Evolutionary conservation across 169 alveolate genomes (phyloP), one percentile per base, ranked within the genome.

Genomic region (Cryptosporidium tyzzeri): DNA sequence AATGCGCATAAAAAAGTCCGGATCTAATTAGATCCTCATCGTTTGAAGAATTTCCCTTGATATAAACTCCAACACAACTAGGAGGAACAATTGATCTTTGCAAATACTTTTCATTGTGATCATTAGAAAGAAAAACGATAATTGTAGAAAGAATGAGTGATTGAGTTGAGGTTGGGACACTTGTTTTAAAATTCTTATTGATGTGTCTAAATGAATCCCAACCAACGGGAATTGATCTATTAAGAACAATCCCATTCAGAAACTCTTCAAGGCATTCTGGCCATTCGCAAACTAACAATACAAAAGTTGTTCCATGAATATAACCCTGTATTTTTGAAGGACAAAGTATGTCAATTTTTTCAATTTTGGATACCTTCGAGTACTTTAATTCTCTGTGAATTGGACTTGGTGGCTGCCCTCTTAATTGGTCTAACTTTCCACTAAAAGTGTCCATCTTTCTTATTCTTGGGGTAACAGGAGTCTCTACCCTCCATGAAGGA

Each of bases 251-350:
- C 9, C 89, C 89, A 21, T 80, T 65, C 62, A 80, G 31, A 80
- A 80, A 80, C 37, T 80, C 89, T 26, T 59, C 65, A 61, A 80
- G 55, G 2, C 69, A 80, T 33, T 80, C 89, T n/a, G 89, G 89
- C 89, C 89, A 80, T 59, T 65, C 89, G 37, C 89, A 80, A 21
- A 80, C 89, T 39, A 80, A 26, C 44, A 80, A 80, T 10, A 80
- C 35, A 65, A 80, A 80, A 4, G 89, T 80, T 62, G 89, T 80
- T 12, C 89, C 89, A 62, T 80, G 75, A 21, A 80, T 80, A 80
- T 80, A 80, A 18, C 89, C 89, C 41, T 80, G 58, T 80, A 80
- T 80, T 53, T 80, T 65, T 61, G 89, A 80, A 62, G 89, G 89
- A 26, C 80, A 65, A 65, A 80, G 55, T 37, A 80, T 80, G 14